A percentile compares a stretch with the other conserved stretches of the same genome.
Conservation (phyloP, 371 early-diverging fungal genomes). For the Rhizopus microsporus region DNA sequence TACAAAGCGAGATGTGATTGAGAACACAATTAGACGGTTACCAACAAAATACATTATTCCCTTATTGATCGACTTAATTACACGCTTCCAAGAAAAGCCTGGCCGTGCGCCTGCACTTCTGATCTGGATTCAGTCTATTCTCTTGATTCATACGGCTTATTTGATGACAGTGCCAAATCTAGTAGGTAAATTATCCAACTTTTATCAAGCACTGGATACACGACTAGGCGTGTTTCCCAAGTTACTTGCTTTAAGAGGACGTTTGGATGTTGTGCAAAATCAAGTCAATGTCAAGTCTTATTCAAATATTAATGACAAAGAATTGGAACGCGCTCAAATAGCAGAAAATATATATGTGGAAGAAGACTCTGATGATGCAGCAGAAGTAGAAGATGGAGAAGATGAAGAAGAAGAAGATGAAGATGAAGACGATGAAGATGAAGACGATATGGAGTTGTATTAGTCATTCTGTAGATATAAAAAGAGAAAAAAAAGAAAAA, state of each 20-base stretch:
- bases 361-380: conserved; percentile 60
- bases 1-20: conserved; percentile 62
- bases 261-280: conserved; percentile 74
- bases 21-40: conserved; percentile 68
- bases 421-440: conserved; percentile 15
- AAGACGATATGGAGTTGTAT: not conserved
- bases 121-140: conserved; percentile 76
- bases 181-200: conserved; percentile 61
- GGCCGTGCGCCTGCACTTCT: conserved; percentile 62
- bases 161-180: conserved; percentile 72
- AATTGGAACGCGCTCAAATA: conserved; percentile 34
- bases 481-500: conserved; percentile 2
- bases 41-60: conserved; percentile 76
- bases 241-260: conserved; percentile 70
- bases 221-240: conserved; percentile 64
- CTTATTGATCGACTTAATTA: conserved; percentile 65
- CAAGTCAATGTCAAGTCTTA: conserved; percentile 65
- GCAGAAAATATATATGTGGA: conserved; percentile 59
- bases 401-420: conserved; percentile 21
- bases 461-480: too few relatives aligned
- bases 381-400: conserved; percentile 39
- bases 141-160: conserved; percentile 72
- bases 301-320: conserved; percentile 42
- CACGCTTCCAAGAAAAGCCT: conserved; percentile 69
- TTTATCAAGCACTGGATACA: conserved; percentile 73